Evolutionary conservation across 306 rosid genomes (phyloP).

Genomic region (Lithocarpus polystachyus): DNA sequence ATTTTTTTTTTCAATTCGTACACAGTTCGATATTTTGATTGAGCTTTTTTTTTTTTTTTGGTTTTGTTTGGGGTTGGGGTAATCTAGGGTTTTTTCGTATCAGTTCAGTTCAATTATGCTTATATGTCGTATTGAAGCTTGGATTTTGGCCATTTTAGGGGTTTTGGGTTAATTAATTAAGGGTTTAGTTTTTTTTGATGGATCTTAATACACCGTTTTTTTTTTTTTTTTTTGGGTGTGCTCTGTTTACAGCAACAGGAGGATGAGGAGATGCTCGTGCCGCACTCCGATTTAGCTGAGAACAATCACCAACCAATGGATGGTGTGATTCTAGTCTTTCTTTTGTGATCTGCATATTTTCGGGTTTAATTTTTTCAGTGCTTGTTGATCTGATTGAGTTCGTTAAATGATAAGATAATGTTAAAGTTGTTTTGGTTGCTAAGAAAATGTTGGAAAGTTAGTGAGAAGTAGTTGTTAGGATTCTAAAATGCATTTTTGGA

Average conservation of each 20-base stretch:
- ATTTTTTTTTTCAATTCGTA: neutral
- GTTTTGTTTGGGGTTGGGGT: conserved; percentile 26
- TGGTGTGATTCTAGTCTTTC: conserved; percentile 31
- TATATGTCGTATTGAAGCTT: conserved; percentile 25
- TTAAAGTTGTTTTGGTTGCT: conserved; percentile 21
- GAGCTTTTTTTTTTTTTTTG: neutral
- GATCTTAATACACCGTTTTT: conserved; percentile 38
- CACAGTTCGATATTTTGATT: conserved; percentile 28
- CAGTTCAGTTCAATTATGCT: conserved; percentile 30
- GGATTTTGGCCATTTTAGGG: conserved; percentile 38
- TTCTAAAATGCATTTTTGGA: neutral
- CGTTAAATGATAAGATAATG: conserved; percentile 4
- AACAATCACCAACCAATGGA: conserved; percentile 89
- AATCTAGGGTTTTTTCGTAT: conserved; percentile 45
- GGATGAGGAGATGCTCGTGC: conserved; percentile 94
- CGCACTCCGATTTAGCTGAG: conserved; percentile 72
- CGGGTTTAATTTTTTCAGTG: neutral
- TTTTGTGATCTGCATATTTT: neutral
- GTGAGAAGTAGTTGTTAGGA: conserved; percentile 1
- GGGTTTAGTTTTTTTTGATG: conserved; percentile 27
- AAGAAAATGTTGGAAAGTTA: neutral
- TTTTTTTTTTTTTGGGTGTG: neutral
- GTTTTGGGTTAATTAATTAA: conserved; percentile 10
- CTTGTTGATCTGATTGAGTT: conserved; percentile 2
- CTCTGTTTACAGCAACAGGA: conserved; percentile 64